Conservation (phyloP, 83 land plant genomes). For the Thuja plicata region DNA sequence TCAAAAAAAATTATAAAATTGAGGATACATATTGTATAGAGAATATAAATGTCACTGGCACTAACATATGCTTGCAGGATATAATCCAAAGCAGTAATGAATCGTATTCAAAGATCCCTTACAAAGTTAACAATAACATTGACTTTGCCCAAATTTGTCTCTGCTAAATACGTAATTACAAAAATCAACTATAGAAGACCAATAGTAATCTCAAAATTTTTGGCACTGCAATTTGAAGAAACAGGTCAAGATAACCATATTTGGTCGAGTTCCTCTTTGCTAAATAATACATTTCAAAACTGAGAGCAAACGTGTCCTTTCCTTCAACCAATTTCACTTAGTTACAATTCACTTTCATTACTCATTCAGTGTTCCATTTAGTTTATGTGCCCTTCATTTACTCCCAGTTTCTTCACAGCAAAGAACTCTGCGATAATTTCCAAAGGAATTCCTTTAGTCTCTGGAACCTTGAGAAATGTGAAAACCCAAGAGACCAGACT, state of each 20-base stretch:
- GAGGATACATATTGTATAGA: background rate
- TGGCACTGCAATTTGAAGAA: too few relatives aligned
- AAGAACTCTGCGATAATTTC: constrained; percentile 53
- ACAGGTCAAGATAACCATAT: background rate
- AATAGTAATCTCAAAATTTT: background rate
- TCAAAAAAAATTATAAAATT: too few relatives aligned
- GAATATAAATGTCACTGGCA: background rate
- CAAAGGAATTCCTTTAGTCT: constrained; percentile 49
- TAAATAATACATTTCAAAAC: background rate
- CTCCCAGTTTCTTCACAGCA: constrained; percentile 3
- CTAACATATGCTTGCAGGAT: background rate
- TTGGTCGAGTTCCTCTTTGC: background rate
- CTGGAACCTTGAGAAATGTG: constrained; percentile 48
- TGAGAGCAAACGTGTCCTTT: background rate
- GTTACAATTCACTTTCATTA: background rate
- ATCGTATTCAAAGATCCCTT: background rate
- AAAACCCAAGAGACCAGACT: constrained; percentile 40
- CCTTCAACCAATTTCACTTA: background rate
- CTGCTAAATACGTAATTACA: background rate
- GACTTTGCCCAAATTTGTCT: background rate
- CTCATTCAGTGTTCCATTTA: background rate
- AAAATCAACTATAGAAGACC: background rate
- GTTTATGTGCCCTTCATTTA: background rate
- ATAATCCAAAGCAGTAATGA: too few relatives aligned
- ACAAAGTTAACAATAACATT: background rate